A percentile compares a stretch with the other conserved stretches of the same genome.
phyloP scores from a whole-genome alignment of 495 filamentous ascomycete species.

The Paragyromitra xinjiangensis region DNA sequence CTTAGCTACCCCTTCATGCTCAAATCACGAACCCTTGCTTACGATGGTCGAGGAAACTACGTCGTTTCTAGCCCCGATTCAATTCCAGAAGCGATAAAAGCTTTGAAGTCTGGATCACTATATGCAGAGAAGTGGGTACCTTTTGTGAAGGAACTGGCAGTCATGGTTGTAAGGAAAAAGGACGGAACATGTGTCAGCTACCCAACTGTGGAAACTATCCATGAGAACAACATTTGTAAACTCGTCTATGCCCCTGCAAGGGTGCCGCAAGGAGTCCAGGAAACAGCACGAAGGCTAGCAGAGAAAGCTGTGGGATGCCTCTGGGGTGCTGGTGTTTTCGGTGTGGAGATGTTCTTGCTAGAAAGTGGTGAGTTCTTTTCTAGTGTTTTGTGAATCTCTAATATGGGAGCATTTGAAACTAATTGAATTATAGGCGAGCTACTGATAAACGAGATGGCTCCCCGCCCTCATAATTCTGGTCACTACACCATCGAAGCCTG shows the following conservation, averaged over 20 bases:
- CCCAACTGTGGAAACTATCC: conserved; percentile 91
- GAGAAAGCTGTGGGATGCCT: conserved; percentile 79
- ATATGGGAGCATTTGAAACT: conserved; percentile 1
- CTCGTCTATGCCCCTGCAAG: conserved; percentile 87
- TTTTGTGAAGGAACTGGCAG: conserved; percentile 86
- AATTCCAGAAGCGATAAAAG: conserved; percentile 72
- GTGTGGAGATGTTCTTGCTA: conserved; percentile 96
- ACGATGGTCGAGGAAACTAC: conserved; percentile 93
- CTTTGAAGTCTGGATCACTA: conserved; percentile 73
- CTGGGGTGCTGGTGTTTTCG: conserved; percentile 90
- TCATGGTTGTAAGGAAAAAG: conserved; percentile 93
- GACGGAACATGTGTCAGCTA: conserved; percentile 78
- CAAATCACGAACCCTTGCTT: conserved; percentile 90
- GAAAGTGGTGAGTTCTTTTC: conserved; percentile 67
- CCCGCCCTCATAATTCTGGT: conserved; percentile 93
- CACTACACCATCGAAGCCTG: conserved; percentile 98
- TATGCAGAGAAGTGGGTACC: conserved; percentile 93
- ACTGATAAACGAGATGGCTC: conserved; percentile 93
- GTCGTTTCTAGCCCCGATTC: conserved; percentile 73
- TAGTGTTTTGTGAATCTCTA: background rate
- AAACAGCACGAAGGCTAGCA: conserved; percentile 78
- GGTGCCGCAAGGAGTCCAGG: conserved; percentile 68
- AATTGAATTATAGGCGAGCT: conserved; percentile 61
- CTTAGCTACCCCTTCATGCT: conserved; percentile 93
- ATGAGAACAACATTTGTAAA: conserved; percentile 95